Base-by-base conservation (phyloP, 163 green algal species). In the Chlorella variabilis region DNA sequence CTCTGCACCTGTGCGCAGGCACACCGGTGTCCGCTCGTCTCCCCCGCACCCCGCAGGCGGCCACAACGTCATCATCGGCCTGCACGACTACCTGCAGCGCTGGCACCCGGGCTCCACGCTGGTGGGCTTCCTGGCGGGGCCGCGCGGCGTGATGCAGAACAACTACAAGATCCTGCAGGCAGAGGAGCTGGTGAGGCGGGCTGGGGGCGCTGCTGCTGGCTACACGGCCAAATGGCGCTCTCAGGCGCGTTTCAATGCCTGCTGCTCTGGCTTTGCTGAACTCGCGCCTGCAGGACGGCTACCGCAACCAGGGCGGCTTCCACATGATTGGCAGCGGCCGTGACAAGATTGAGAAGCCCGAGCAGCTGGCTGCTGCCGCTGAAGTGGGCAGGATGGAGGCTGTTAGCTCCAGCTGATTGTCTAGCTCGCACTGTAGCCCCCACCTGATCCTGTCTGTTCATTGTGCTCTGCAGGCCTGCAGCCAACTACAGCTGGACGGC, bases 41-140 rank as follows among this genome's bases (percentile, higher is more conserved):
- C 23, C 65, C 36, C 66, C 39, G 7, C 39, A 2, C 20, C 25
- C 49, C 11, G 7, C 34, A 67, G 71, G 90, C 29, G 78, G 91
- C 0, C 91, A 95, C 89, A 95, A 95, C 68, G 91, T 95, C 4
- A 93, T 95, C 80, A 63, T 80, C 13, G 91, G 91, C 7, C 38
- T 94, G 39, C 84, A 91, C 45, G 91, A 95, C 82, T 90, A 87
- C 68, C 86, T 94, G 42, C 33, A 85, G 39, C 25, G 61, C 38
- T 54, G 70, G 13, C 70, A 83, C 68, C 91, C 91, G 0, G 90
- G 87, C 54, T 89, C 76, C 65, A 76, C 62, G 27, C 76, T 95
- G 51, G 33, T 93, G 25, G 91, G 91, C 31, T 94, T 94, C 78
- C 51, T 86, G 34, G 76, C 85, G 2, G 91, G 91, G 0, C 89